A percentile compares a stretch with the other conserved stretches of the same genome.
Evolutionary conservation across 2,329 filamentous ascomycete genomes (phyloP).

Genomic region (Elsinoe perseae): DNA sequence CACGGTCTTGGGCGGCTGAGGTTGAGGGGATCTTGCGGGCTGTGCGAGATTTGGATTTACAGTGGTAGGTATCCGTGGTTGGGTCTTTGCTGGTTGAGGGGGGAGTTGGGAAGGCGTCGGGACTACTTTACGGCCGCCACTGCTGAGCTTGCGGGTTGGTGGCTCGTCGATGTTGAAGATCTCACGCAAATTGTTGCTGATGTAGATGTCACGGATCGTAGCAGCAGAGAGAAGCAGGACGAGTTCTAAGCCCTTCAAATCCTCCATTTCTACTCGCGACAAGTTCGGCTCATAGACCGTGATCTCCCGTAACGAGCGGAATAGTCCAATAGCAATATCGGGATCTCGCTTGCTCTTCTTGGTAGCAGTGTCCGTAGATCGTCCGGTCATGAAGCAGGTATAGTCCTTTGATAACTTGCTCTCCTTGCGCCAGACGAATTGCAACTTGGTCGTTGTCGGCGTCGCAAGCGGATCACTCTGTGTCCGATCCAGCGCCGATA

Average conservation of each 20-base stretch:
- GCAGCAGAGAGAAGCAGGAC: slow-evolving; percentile 57
- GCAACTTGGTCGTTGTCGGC: slow-evolving; percentile 57
- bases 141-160: slow-evolving; percentile 21
- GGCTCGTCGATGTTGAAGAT: slow-evolving; percentile 65
- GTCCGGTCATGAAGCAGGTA: slow-evolving; percentile 79
- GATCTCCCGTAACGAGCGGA: slow-evolving; percentile 65
- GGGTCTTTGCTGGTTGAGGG: slow-evolving; percentile 19
- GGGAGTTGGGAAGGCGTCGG: slow-evolving; percentile 21
- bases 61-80: neutral
- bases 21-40: slow-evolving; percentile 24
- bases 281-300: slow-evolving; percentile 93
- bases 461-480: slow-evolving; percentile 52
- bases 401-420: slow-evolving; percentile 79
- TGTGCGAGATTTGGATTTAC: slow-evolving; percentile 17
- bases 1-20: slow-evolving; percentile 18
- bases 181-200: slow-evolving; percentile 55
- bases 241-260: slow-evolving; percentile 86
- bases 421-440: slow-evolving; percentile 85
- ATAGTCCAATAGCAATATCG: slow-evolving; percentile 89
- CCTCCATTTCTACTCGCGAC: slow-evolving; percentile 82
- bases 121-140: slow-evolving; percentile 25
- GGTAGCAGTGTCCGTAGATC: slow-evolving; percentile 55
- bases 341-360: slow-evolving; percentile 80
- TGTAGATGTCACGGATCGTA: slow-evolving; percentile 56
- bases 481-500: slow-evolving; percentile 68